Evolutionary conservation across 1,284 basidiomycete genomes (phyloP).

Genomic region (Anthracocystis setariae): DNA sequence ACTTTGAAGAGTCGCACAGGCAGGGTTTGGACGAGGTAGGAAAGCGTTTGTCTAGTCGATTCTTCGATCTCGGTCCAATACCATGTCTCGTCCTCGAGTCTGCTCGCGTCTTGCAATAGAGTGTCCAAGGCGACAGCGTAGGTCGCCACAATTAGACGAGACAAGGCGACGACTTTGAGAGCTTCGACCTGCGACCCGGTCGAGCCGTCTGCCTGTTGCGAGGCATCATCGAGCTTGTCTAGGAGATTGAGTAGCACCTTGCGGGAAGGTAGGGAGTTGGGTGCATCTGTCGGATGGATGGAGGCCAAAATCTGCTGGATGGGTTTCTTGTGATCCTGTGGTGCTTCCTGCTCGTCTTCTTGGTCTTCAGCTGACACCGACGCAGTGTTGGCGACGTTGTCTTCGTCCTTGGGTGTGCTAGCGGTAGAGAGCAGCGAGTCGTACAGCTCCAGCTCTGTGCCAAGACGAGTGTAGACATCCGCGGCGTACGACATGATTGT

Average conservation of each 20-base stretch:
- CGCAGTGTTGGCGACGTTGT: slow-evolving; percentile 3
- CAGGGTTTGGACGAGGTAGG: slow-evolving; percentile 52
- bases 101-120: slow-evolving; percentile 49
- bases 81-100: slow-evolving; percentile 53
- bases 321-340: slow-evolving; percentile 24
- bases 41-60: slow-evolving; percentile 27
- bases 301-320: slow-evolving; percentile 30
- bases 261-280: slow-evolving; percentile 22
- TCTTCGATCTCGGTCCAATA: slow-evolving; percentile 60
- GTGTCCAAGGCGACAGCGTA: slow-evolving; percentile 51
- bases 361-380: slow-evolving; percentile 4
- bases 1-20: slow-evolving; percentile 43
- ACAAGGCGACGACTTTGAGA: slow-evolving; percentile 41
- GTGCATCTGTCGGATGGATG: slow-evolving; percentile 27
- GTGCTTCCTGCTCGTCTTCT: slow-evolving; percentile 7
- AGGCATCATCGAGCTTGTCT: slow-evolving; percentile 26
- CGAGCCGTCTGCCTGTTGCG: slow-evolving; percentile 11
- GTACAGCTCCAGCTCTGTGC: slow-evolving; percentile 44
- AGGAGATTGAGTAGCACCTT: slow-evolving; percentile 39
- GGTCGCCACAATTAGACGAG: slow-evolving; percentile 48
- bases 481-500: slow-evolving; percentile 37
- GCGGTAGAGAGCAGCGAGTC: slow-evolving; percentile 42
- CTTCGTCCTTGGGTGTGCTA: slow-evolving; percentile 23
- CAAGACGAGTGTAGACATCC: slow-evolving; percentile 38
- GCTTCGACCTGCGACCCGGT: slow-evolving; percentile 20